A percentile compares a stretch with the other conserved stretches of the same genome.
phyloP scores from a whole-genome alignment of 164 flowering plant species.

The Magnolia sinica region DNA sequence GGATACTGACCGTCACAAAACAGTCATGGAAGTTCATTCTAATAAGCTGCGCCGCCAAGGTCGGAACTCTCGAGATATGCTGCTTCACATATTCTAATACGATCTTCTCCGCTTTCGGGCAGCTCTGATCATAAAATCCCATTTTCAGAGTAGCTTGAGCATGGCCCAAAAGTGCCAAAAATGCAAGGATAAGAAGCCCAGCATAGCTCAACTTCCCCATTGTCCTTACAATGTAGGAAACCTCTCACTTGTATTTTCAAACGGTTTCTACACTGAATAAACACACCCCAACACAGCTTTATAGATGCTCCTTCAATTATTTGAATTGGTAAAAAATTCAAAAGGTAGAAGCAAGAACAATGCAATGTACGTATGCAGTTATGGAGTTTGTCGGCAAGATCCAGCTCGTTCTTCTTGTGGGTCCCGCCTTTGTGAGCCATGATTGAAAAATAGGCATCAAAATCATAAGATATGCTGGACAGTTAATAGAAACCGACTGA shows the following conservation, averaged over 20 bases:
- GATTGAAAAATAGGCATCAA: background rate
- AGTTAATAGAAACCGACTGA: no score
- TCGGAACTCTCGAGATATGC: conserved; percentile 66
- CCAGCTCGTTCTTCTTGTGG: background rate
- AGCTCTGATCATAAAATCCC: conserved; percentile 54
- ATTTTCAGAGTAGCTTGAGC: conserved; percentile 43
- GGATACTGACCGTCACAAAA: conserved; percentile 66
- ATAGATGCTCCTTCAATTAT: background rate
- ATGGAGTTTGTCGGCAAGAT: background rate
- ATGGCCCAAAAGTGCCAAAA: conserved; percentile 28
- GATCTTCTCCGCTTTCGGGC: conserved; percentile 80
- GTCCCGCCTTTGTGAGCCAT: background rate
- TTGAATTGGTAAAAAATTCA: background rate
- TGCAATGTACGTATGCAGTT: background rate
- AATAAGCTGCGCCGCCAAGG: conserved; percentile 56
- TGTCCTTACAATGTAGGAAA: background rate
- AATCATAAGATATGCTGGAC: background rate
- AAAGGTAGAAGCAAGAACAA: background rate
- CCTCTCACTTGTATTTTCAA: background rate
- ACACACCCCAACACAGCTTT: background rate
- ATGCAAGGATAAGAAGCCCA: conserved; percentile 18
- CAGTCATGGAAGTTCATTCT: conserved; percentile 93
- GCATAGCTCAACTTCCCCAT: conserved; percentile 15
- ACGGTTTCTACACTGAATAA: background rate
- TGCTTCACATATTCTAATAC: conserved; percentile 46